Evolutionary conservation across 2,329 filamentous ascomycete genomes (phyloP).

Genomic region (Coniella vitis): DNA sequence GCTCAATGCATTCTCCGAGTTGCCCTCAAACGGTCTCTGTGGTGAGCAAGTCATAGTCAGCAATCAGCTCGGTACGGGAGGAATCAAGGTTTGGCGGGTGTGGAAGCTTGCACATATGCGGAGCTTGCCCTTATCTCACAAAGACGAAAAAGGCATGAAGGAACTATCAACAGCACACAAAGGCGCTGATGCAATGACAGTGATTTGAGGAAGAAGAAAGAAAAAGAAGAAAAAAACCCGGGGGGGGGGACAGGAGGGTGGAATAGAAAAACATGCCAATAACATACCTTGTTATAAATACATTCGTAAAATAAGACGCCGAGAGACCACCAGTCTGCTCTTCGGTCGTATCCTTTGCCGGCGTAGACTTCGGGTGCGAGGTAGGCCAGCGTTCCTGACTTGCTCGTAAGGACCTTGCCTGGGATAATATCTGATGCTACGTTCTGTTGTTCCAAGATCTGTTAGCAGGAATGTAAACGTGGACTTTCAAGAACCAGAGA

Average conservation of each 20-base stretch:
- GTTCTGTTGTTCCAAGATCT: conserved; percentile 57
- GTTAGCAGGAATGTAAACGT: conserved; percentile 34
- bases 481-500: not conserved
- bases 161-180: not conserved
- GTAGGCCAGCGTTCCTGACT: conserved; percentile 93
- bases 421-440: conserved; percentile 90
- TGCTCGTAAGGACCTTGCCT: conserved; percentile 80
- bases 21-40: conserved; percentile 88
- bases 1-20: conserved; percentile 72
- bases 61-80: not conserved
- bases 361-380: conserved; percentile 92
- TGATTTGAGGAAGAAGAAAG: too few relatives aligned
- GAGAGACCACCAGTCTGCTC: conserved; percentile 97
- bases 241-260: too few relatives aligned
- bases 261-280: not conserved
- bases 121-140: too few relatives aligned
- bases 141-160: not conserved
- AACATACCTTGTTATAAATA: conserved; percentile 89
- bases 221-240: too few relatives aligned
- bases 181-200: not conserved
- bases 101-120: not conserved
- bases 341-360: conserved; percentile 79
- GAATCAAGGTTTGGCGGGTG: not conserved
- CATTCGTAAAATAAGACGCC: conserved; percentile 99
- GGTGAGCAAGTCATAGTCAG: conserved; percentile 23